These are phyloP conservation scores for Hirschioporus abietinus DNA, from an alignment of 768 basidiomycete species.

Conservation along the genomic window DNA sequence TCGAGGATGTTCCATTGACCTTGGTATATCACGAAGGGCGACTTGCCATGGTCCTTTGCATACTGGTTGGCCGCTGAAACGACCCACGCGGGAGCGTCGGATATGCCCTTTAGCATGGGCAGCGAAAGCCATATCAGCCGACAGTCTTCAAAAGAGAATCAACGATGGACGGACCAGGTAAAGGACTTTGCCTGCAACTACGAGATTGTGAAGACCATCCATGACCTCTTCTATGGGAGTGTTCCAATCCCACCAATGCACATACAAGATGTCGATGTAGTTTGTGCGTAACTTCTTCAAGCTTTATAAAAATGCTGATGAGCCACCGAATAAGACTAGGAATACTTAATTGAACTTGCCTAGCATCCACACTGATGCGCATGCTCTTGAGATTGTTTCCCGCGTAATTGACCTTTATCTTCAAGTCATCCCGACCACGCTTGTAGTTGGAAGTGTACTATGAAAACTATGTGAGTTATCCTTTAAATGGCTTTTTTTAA, in stretches of 20 bases:
- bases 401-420: slow-evolving; percentile 33
- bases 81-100: too few species aligned
- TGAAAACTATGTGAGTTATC: background rate
- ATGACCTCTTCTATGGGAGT: slow-evolving; percentile 40
- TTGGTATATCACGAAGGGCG: too few species aligned
- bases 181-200: slow-evolving; percentile 35
- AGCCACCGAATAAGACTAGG: background rate
- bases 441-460: slow-evolving; percentile 25
- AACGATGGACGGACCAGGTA: too few species aligned
- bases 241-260: slow-evolving; percentile 38
- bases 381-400: slow-evolving; percentile 48
- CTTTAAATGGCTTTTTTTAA: background rate
- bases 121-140: too few species aligned
- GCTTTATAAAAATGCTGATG: background rate
- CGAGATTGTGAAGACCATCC: slow-evolving; percentile 34
- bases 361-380: slow-evolving; percentile 34
- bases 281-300: slow-evolving; percentile 42
- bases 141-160: too few species aligned
- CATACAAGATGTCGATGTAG: too few species aligned
- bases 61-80: too few species aligned
- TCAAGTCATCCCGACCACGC: slow-evolving; percentile 13
- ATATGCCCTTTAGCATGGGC: too few species aligned
- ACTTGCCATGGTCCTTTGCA: too few species aligned
- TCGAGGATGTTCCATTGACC: slow-evolving; percentile 40
- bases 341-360: slow-evolving; percentile 8